phyloP scores from a whole-genome alignment of 2,329 filamentous ascomycete species.

The Epicoccum sorghinum region DNA sequence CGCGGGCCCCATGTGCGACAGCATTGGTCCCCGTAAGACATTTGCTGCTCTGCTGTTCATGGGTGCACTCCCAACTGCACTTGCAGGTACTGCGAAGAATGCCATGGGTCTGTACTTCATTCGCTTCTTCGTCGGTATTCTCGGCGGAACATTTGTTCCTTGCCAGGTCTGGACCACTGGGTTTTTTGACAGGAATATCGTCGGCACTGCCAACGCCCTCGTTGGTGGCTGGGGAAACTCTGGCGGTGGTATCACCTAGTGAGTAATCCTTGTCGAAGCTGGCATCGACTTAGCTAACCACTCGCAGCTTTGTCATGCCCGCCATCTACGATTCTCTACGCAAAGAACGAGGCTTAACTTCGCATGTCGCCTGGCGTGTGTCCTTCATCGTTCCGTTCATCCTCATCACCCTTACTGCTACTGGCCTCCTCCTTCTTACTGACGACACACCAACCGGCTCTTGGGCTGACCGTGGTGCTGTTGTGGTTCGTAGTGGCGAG shows the following conservation, averaged over 20 bases:
- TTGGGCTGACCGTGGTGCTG: conserved; percentile 75
- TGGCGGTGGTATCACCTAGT: conserved; percentile 86
- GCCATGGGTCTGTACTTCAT: conserved; percentile 71
- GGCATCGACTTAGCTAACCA: conserved; percentile 11
- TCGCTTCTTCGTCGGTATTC: conserved; percentile 81
- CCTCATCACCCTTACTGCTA: conserved; percentile 69
- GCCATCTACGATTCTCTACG: conserved; percentile 83
- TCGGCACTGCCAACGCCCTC: conserved; percentile 86
- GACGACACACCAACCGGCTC: conserved; percentile 82
- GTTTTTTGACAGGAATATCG: conserved; percentile 91
- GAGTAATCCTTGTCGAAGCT: conserved; percentile 10
- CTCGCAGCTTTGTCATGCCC: conserved; percentile 78
- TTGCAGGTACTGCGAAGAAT: conserved; percentile 77
- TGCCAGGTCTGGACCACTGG: conserved; percentile 93
- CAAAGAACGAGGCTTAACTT: conserved; percentile 60
- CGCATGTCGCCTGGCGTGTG: conserved; percentile 80
- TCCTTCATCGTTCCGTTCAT: conserved; percentile 84
- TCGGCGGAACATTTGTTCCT: conserved; percentile 79
- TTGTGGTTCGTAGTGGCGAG: conserved; percentile 59
- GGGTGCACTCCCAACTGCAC: conserved; percentile 79
- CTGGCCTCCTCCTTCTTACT: conserved; percentile 74
- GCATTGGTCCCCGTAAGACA: conserved; percentile 78
- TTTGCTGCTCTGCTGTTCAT: conserved; percentile 79
- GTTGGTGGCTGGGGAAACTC: conserved; percentile 86
- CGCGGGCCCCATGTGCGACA: conserved; percentile 84